Evolutionary conservation across 1,284 basidiomycete genomes (phyloP).

Genomic region (Fistulina hepatica): DNA sequence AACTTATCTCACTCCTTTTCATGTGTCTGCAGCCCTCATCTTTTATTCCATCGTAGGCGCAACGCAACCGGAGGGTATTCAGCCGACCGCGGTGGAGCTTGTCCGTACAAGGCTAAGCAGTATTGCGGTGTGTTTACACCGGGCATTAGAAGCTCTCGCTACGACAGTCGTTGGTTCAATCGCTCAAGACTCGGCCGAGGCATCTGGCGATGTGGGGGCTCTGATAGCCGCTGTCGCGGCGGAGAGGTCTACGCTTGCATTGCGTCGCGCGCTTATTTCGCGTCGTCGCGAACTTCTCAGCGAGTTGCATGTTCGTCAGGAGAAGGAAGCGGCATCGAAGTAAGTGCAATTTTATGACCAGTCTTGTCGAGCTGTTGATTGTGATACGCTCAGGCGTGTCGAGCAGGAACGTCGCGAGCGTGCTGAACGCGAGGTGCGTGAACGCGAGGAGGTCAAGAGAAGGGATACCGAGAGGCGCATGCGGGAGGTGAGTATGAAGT

Average conservation of each 20-base stretch:
- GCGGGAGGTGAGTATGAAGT: constrained; percentile 64
- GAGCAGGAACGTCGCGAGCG: constrained; percentile 54
- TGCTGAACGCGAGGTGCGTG: neutral
- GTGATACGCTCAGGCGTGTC: constrained; percentile 64
- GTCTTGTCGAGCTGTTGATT: too few species aligned
- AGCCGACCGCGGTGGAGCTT: constrained; percentile 60
- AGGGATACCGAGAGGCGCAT: constrained; percentile 56
- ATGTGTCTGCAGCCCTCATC: too few species aligned
- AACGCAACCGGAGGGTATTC: too few species aligned
- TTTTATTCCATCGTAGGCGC: too few species aligned
- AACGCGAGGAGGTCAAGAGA: constrained; percentile 34
- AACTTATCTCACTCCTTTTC: too few species aligned
- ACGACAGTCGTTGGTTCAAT: too few species aligned
- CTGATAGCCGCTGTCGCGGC: constrained; percentile 51
- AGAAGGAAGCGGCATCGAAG: constrained; percentile 93
- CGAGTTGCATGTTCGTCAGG: constrained; percentile 78
- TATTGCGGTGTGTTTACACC: constrained; percentile 66
- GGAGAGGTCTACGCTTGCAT: constrained; percentile 67
- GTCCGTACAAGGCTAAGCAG: constrained; percentile 68
- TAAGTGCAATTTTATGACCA: too few species aligned
- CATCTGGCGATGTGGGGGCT: constrained; percentile 43
- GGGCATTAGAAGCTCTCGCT: constrained; percentile 59
- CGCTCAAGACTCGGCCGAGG: too few species aligned
- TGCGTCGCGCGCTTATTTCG: constrained; percentile 76
- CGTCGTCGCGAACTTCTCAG: constrained; percentile 81